A percentile compares a stretch with the other conserved stretches of the same genome.
Conservation (phyloP, 208 protist genomes). For the Strigomonas culicis region DNA sequence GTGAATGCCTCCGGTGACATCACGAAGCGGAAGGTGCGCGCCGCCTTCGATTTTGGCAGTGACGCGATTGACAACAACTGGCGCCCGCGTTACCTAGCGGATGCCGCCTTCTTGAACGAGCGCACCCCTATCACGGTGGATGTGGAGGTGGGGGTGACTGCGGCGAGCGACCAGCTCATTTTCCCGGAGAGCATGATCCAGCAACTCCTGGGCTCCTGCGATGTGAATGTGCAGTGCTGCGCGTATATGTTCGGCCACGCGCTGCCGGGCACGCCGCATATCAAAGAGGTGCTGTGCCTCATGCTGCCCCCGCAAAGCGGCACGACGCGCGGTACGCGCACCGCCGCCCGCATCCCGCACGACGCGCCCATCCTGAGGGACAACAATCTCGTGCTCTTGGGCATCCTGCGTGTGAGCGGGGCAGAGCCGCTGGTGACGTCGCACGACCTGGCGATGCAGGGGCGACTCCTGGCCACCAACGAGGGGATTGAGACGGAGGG, state of each 20-base stretch:
- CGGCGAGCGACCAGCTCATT: constrained; percentile 78
- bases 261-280: constrained; percentile 74
- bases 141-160: constrained; percentile 37
- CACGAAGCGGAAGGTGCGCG: constrained; percentile 75
- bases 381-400: constrained; percentile 73
- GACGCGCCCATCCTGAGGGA: constrained; percentile 50
- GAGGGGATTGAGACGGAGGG: constrained; percentile 48
- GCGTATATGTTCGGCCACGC: constrained; percentile 86
- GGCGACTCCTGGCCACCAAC: constrained; percentile 63
- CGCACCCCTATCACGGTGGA: constrained; percentile 60
- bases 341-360: constrained; percentile 61
- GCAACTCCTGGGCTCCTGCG: constrained; percentile 70
- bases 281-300: constrained; percentile 85
- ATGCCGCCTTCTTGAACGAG: constrained; percentile 75
- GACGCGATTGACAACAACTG: constrained; percentile 71
- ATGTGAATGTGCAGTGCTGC: constrained; percentile 81
- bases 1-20: constrained; percentile 63
- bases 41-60: constrained; percentile 82
- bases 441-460: constrained; percentile 80
- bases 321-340: constrained; percentile 57
- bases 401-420: constrained; percentile 67
- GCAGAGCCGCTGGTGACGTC: constrained; percentile 63
- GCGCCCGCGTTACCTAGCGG: constrained; percentile 70
- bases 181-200: constrained; percentile 74
- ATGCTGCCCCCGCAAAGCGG: constrained; percentile 86